Conservation (phyloP, 148 eudicot genomes). For the Rhododendron vialii region DNA sequence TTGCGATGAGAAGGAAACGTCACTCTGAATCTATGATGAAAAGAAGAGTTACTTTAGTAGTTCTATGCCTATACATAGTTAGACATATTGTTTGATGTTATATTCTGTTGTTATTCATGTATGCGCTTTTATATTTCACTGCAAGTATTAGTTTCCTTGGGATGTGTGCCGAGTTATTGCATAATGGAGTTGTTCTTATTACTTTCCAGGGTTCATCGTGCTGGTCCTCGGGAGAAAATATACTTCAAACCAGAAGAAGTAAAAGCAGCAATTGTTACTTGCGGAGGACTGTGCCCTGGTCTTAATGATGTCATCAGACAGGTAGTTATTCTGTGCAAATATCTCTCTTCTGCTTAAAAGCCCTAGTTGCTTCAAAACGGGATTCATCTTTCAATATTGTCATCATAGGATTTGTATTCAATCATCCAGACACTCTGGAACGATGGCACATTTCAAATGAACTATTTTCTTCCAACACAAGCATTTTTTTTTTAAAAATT, state of each 20-base stretch:
- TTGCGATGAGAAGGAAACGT: neutral
- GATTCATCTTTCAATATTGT: neutral
- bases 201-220: constrained; percentile 87
- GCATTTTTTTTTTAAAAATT: neutral
- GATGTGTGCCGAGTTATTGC: neutral
- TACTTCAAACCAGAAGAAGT: constrained; percentile 94
- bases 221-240: constrained; percentile 94
- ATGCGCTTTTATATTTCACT: neutral
- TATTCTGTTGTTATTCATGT: neutral
- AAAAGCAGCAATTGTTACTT: constrained; percentile 95
- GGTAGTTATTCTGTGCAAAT: constrained; percentile 28
- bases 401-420: neutral
- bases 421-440: neutral
- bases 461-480: neutral
- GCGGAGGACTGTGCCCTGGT: constrained; percentile 99
- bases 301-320: constrained; percentile 97
- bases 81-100: neutral
- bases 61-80: neutral
- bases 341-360: neutral
- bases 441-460: neutral
- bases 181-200: neutral
- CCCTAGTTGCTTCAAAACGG: neutral
- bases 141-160: neutral
- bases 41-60: neutral
- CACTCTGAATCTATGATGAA: neutral